Conservation (phyloP, 306 rosid species). For the Argentina anserina region DNA sequence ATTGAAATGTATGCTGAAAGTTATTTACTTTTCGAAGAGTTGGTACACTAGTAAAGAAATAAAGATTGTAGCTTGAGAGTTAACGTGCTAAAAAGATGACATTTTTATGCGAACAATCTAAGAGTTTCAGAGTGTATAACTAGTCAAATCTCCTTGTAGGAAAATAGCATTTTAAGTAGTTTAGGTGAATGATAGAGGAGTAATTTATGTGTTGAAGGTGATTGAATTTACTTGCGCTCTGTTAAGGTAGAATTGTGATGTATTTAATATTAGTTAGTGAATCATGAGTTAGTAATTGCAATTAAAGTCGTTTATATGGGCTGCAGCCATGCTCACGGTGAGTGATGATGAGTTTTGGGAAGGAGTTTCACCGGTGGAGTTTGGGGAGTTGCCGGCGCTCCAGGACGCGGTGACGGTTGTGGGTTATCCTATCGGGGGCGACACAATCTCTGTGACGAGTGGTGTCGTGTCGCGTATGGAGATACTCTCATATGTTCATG, state of each 20-base stretch:
- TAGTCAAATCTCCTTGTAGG: not conserved
- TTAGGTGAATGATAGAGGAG: not conserved
- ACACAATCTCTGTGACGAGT: conserved; percentile 83
- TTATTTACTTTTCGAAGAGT: not conserved
- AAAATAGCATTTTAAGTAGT: too few relatives aligned
- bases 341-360: conserved; percentile 80
- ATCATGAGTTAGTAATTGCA: not conserved
- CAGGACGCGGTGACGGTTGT: conserved; percentile 82
- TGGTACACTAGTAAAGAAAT: not conserved
- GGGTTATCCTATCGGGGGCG: conserved; percentile 81
- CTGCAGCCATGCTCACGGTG: conserved; percentile 72
- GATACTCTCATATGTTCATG: conserved; percentile 79
- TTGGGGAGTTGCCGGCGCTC: conserved; percentile 68
- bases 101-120: not conserved
- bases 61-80: not conserved
- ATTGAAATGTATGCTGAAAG: not conserved
- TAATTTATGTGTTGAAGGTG: not conserved
- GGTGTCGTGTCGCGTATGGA: conserved; percentile 82
- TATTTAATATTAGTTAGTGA: not conserved
- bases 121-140: not conserved
- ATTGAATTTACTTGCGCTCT: not conserved
- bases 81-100: not conserved
- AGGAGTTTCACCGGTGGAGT: conserved; percentile 71
- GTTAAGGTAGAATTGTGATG: not conserved
- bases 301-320: conserved; percentile 9